Evolutionary conservation across 1,139 yeast genomes (phyloP).

Genomic region (Suhomyces anneliseae): DNA sequence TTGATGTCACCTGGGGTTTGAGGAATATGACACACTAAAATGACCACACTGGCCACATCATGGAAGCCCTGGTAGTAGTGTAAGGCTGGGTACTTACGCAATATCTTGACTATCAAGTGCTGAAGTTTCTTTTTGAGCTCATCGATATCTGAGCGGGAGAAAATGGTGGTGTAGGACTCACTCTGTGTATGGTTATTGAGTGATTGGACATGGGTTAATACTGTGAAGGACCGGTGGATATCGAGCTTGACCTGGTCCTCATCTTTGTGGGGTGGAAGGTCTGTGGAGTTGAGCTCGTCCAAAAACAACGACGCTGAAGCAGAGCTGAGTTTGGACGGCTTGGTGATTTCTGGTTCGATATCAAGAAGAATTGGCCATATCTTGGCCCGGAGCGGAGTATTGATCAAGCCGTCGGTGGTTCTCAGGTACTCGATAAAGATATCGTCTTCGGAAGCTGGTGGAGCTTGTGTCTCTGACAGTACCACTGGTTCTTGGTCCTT

Average conservation of each 20-base stretch:
- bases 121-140: conserved; percentile 43
- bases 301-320: conserved; percentile 15
- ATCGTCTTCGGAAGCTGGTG: neutral
- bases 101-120: conserved; percentile 51
- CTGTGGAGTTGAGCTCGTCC: conserved; percentile 26
- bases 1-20: conserved; percentile 2
- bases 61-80: conserved; percentile 92
- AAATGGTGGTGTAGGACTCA: conserved; percentile 37
- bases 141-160: conserved; percentile 34
- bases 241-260: conserved; percentile 80
- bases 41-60: conserved; percentile 74
- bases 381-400: conserved; percentile 36
- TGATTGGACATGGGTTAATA: conserved; percentile 33
- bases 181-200: conserved; percentile 17
- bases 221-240: conserved; percentile 67
- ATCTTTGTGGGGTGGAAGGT: conserved; percentile 57
- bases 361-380: conserved; percentile 52
- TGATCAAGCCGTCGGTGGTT: conserved; percentile 52
- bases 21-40: conserved; percentile 46
- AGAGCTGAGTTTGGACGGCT: conserved; percentile 6
- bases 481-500: neutral
- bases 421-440: conserved; percentile 29
- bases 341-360: conserved; percentile 7
- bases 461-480: neutral
- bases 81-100: conserved; percentile 61